Conservation (phyloP, 805 yeast genomes). For the Candida nitratophila region DNA sequence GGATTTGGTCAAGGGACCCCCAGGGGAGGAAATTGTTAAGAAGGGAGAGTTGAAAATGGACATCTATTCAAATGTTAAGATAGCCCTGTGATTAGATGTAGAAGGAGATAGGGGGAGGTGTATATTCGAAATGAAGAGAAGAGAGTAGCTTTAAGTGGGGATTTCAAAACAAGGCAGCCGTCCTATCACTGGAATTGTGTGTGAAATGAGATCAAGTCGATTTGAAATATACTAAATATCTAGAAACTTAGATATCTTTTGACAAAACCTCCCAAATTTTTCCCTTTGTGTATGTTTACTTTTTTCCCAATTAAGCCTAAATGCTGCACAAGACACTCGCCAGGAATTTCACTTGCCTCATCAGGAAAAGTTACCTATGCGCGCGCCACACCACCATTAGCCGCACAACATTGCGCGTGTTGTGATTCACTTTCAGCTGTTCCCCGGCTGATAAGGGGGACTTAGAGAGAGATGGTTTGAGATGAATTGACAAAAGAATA, state of each 20-base stretch:
- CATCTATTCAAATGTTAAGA: neutral
- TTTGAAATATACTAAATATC: neutral
- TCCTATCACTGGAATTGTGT: no score
- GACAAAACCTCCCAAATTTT: neutral
- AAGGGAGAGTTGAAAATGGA: slow-evolving; percentile 17
- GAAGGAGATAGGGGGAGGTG: no score
- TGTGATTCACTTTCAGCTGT: no score
- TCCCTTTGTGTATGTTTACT: neutral
- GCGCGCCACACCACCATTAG: no score
- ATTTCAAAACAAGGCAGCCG: neutral
- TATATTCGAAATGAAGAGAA: neutral
- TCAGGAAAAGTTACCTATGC: no score
- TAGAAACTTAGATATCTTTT: neutral
- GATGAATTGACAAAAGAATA: no score
- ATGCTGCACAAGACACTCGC: neutral
- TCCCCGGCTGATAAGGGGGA: no score
- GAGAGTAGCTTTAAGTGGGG: neutral
- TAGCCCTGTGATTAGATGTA: neutral
- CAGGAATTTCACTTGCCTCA: no score
- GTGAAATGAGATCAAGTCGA: no score
- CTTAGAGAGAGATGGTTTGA: no score
- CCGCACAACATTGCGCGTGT: no score
- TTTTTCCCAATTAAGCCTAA: neutral
- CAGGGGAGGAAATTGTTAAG: slow-evolving; percentile 6
- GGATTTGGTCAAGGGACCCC: neutral